Base-by-base conservation (phyloP, 306 rosid genomes). In the Begonia fuchsioides region DNA sequence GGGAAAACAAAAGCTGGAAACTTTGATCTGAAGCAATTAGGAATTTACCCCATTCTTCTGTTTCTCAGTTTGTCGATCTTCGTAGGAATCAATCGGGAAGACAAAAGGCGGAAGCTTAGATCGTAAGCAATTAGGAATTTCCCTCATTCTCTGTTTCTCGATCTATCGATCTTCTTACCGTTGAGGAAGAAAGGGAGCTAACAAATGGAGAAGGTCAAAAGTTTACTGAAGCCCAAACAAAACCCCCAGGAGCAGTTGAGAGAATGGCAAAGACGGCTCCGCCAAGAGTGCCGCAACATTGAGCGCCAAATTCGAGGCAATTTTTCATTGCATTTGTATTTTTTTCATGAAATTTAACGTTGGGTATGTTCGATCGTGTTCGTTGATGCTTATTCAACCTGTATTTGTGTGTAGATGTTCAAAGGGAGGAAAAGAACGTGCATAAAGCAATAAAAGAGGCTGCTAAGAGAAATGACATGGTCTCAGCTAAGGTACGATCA, bases 401-500 rank as follows among this genome's bases (percentile, higher is more conserved):
- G 45, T 10, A n/a, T 41, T 41, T n/a, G 12, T 11, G 7, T 41
- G 10, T n/a, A 90, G 98, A 90, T 65, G 74, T 90, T 16, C 76
- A 85, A 70, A 82, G 85, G 52, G 98, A 90, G 63, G 95, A 90
- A 60, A 90, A 77, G 49, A 77, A 49, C 57, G 98, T 90, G 43
- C 94, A 90, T 53, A 90, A 85, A 59, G 83, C 98, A 13, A 90
- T 90, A 54, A 72, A 45, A 67, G 98, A 90, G 38, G 95, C 98
- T 46, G 95, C 95, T 5, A 90, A 90, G 72, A 79, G 98, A 59
- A 90, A 82, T 44, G 95, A 90, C 73, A 75, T 90, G 78, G 87
- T 76, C 41, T 85, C 98, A 60, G 98, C 98, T 17, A 90, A 85
- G 98, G 98, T 90, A 13, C 13, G 35, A 26, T 26, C 35, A 26